phyloP scores from a whole-genome alignment of 2,329 filamentous ascomycete genomes.

The Alternaria sp. region DNA sequence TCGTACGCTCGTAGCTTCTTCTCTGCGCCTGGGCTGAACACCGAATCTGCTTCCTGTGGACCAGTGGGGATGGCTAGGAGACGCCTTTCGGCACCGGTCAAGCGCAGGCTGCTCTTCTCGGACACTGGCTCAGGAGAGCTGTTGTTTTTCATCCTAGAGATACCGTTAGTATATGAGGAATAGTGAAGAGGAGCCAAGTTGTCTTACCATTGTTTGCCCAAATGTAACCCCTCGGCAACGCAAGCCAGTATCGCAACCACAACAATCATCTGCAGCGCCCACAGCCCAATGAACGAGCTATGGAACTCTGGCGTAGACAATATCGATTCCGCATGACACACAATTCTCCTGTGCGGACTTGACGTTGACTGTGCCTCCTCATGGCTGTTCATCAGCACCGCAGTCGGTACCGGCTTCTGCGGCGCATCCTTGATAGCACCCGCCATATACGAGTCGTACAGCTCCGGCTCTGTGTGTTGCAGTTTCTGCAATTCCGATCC shows the following conservation, averaged over 20 bases:
- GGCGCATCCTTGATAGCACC: slow-evolving; percentile 4
- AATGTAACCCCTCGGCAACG: slow-evolving; percentile 32
- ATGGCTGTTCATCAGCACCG: slow-evolving; percentile 16
- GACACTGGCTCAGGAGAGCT: neutral
- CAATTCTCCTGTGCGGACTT: slow-evolving; percentile 21
- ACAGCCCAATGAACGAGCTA: slow-evolving; percentile 31
- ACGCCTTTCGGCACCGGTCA: slow-evolving; percentile 27
- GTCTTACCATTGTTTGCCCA: slow-evolving; percentile 28
- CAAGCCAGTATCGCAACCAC: slow-evolving; percentile 35
- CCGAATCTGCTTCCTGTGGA: neutral
- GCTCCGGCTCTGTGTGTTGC: slow-evolving; percentile 29
- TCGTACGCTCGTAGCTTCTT: slow-evolving; percentile 35
- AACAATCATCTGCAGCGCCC: slow-evolving; percentile 35
- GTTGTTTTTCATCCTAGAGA: slow-evolving; percentile 7
- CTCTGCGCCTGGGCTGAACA: slow-evolving; percentile 33
- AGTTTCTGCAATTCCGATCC: slow-evolving; percentile 36
- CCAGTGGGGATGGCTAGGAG: slow-evolving; percentile 25
- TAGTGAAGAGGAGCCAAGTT: neutral
- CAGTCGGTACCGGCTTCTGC: slow-evolving; percentile 25
- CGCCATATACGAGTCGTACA: slow-evolving; percentile 33
- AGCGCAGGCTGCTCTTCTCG: slow-evolving; percentile 13
- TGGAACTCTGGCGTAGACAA: slow-evolving; percentile 24
- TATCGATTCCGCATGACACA: slow-evolving; percentile 13
- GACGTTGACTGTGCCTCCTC: slow-evolving; percentile 8
- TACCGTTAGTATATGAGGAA: neutral